These are phyloP conservation scores for Tulasnella sp. DNA, from an alignment of 768 basidiomycete genomes.

Conservation along the genomic window DNA sequence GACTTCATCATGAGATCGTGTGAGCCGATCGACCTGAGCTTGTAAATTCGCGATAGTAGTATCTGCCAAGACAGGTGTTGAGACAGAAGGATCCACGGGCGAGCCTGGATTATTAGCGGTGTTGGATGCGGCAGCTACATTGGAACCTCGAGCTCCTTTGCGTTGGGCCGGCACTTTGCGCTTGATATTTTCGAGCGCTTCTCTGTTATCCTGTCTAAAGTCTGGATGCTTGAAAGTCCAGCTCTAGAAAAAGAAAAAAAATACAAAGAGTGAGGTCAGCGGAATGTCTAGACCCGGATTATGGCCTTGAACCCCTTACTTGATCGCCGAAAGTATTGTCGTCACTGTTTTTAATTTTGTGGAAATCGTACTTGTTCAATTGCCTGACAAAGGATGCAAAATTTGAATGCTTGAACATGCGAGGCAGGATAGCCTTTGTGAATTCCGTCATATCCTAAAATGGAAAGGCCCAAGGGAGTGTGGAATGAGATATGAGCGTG, in stretches of 20 bases:
- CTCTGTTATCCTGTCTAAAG: constrained; percentile 43
- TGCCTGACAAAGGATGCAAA: constrained; percentile 88
- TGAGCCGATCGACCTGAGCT: constrained; percentile 37
- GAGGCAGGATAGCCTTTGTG: constrained; percentile 74
- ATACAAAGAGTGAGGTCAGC: neutral
- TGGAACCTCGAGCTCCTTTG: constrained; percentile 21
- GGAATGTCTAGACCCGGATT: neutral
- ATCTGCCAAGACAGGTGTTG: constrained; percentile 7
- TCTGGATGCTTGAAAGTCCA: constrained; percentile 36
- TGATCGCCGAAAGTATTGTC: constrained; percentile 59
- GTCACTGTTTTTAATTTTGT: constrained; percentile 86
- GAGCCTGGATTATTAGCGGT: constrained; percentile 19
- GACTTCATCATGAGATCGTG: constrained; percentile 39
- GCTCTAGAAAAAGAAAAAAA: constrained; percentile 17
- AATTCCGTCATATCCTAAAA: constrained; percentile 83
- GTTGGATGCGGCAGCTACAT: constrained; percentile 16
- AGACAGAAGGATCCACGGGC: constrained; percentile 16
- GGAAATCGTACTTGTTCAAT: constrained; percentile 93
- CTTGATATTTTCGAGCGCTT: constrained; percentile 45
- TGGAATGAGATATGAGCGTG: neutral
- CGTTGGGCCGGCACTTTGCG: constrained; percentile 25
- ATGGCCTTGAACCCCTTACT: constrained; percentile 24
- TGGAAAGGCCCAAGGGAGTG: constrained; percentile 18
- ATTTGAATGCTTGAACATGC: constrained; percentile 91
- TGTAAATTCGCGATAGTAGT: constrained; percentile 28